Evolutionary conservation across 2,329 filamentous ascomycete genomes (phyloP), one percentile per base, ranked within the genome.

Genomic region (Aspergillus sp.): DNA sequence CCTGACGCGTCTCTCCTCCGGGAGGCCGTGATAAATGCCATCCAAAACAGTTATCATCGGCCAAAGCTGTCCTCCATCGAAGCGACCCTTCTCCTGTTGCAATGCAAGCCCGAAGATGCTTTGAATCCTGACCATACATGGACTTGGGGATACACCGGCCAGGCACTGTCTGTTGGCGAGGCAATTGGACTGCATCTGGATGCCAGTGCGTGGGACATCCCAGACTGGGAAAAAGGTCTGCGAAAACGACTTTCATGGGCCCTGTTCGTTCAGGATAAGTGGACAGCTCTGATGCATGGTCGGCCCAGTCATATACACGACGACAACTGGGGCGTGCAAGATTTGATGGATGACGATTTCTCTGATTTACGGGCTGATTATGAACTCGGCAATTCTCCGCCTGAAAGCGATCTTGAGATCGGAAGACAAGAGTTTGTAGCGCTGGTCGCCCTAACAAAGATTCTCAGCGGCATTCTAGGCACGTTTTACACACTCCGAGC

Each of bases 231-330:
- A 60, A 78, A 82, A 49, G 81, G 83, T 0, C 70, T 87, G 16
- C 74, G 85, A 13, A 81, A 82, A 60, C 73, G 85, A 13, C 69
- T 88, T 0, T 83, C 81, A 0, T 88, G 85, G 85, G 84, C 80
- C 2, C 67, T 86, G 0, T 87, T 80, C 56, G 83, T 86, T 76
- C 84, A 87, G 62, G 85, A 88, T 57, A 84, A 55, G 21, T 61
- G 58, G 57, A 53, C 52, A 3, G 47, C 40, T 81, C 60, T 86
- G 81, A 83, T 78, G 23, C 79, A 83, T 57, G 83, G 83, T 6
- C 74, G 82, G 21, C 82, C 81, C 6, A 45, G 31, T 10, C 43
- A 40, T 13, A 10, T 80, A 78, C 20, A 72, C 4, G 67, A 73
- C 3, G 73, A 73, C 6, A 81, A 84, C 59, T 86, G 84, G 83